Percentiles rank a stretch among this genome's conserved stretches.
These are phyloP conservation scores for Boeremia exigua DNA, from an alignment of 2,329 filamentous ascomycete species.

Conservation along the genomic window DNA sequence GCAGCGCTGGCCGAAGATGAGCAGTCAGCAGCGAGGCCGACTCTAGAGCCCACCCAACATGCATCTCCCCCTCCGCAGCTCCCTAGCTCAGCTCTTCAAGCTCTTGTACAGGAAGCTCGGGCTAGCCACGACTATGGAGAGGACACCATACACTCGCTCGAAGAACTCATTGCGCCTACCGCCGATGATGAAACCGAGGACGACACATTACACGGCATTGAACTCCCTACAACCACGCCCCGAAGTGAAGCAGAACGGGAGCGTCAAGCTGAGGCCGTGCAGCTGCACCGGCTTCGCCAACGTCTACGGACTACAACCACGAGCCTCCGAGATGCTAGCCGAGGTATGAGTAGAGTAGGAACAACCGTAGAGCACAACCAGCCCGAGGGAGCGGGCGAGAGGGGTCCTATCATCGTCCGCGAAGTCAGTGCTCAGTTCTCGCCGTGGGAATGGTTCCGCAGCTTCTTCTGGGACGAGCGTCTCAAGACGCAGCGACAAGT, in stretches of 20 bases:
- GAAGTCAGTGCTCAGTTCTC: constrained; percentile 18
- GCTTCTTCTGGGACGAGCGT: constrained; percentile 35
- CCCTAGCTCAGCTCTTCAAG: constrained; percentile 47
- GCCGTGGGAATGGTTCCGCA: constrained; percentile 32
- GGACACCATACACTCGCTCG: constrained; percentile 56
- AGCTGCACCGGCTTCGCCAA: constrained; percentile 52
- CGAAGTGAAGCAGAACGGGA: constrained; percentile 51
- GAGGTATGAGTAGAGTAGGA: constrained; percentile 52
- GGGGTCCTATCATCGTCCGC: constrained; percentile 3
- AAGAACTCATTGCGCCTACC: constrained; percentile 50
- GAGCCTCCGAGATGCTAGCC: constrained; percentile 53
- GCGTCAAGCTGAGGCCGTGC: constrained; percentile 50
- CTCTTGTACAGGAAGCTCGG: constrained; percentile 50
- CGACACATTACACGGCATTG: constrained; percentile 41
- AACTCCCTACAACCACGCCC: constrained; percentile 35
- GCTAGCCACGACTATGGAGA: constrained; percentile 50
- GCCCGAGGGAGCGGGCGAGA: constrained; percentile 21
- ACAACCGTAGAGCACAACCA: constrained; percentile 47
- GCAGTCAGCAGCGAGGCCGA: constrained; percentile 3
- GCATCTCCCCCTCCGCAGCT: constrained; percentile 29
- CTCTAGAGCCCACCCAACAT: neutral
- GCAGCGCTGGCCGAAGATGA: constrained; percentile 4
- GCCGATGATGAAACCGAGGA: constrained; percentile 37
- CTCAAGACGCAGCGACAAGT: constrained; percentile 24
- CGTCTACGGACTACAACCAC: constrained; percentile 49